phyloP scores from a whole-genome alignment of 352 stramenopile genomes.

The Pythium plurisporium region DNA sequence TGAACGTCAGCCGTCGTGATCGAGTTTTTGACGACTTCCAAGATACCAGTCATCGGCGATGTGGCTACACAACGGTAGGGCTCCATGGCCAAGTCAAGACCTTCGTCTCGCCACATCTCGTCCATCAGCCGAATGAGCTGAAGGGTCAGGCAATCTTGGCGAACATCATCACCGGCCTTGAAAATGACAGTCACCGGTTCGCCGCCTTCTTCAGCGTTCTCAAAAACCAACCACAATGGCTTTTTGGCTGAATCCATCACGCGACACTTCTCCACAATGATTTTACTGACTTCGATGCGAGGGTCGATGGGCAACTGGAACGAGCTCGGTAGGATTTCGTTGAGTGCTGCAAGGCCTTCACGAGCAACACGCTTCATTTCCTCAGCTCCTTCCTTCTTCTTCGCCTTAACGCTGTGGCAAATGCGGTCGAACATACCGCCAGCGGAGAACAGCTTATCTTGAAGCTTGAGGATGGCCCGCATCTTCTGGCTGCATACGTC shows the following conservation, averaged over 20 bases:
- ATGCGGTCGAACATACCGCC: constrained; percentile 79
- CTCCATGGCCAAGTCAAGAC: constrained; percentile 89
- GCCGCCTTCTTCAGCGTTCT: constrained; percentile 74
- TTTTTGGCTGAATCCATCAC: constrained; percentile 91
- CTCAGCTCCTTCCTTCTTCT: constrained; percentile 70
- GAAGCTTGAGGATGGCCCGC: constrained; percentile 88
- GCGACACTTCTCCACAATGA: constrained; percentile 85
- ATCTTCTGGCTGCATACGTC: constrained; percentile 89
- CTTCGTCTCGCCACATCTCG: constrained; percentile 90
- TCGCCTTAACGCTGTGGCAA: constrained; percentile 80
- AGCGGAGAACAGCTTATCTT: constrained; percentile 81
- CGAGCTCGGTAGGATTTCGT: constrained; percentile 73
- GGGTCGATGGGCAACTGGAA: constrained; percentile 88
- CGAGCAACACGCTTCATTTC: constrained; percentile 83
- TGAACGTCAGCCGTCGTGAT: constrained; percentile 93
- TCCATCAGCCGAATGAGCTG: constrained; percentile 93
- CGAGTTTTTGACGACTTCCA: constrained; percentile 90
- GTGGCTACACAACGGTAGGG: constrained; percentile 91
- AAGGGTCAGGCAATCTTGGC: constrained; percentile 93
- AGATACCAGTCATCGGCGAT: constrained; percentile 87
- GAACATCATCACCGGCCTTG: constrained; percentile 93
- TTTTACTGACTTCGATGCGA: constrained; percentile 78
- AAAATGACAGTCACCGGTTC: constrained; percentile 89
- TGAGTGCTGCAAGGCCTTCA: constrained; percentile 75
- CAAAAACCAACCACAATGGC: constrained; percentile 85